Evolutionary conservation across 2,329 filamentous ascomycete species (phyloP), one percentile per base, ranked within the genome.

Genomic region (Stachybotrys elegans): DNA sequence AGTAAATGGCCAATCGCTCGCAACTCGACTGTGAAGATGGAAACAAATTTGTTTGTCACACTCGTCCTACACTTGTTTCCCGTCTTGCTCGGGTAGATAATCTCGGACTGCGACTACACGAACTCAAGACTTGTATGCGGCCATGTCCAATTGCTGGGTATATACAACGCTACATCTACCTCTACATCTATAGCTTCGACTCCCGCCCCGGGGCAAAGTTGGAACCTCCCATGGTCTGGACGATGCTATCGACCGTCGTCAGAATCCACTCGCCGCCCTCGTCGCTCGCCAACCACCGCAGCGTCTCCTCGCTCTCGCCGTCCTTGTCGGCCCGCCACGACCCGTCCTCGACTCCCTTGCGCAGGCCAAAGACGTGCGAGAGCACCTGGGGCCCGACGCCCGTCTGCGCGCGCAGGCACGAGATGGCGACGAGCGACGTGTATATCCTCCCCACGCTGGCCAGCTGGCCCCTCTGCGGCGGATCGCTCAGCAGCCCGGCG

Each of bases 351-450:
- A 85, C 73, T 1, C 81, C 86, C 69, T 93, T 93, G 46, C 85
- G 67, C 64, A 94, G 59, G 0, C 88, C 88, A 67, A 90, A 92
- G 0, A 93, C 74, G 64, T 94, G 88, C 52, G 83, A 88, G 16
- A 86, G 67, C 12, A 94, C 86, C 70, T 93, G 88, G 1, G 88
- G 88, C 0, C 82, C 88, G 0, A 93, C 88, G 1, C 88, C 88
- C 9, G 84, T 86, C 71, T 93, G 88, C 36, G 88, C 78, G 4
- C 88, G 69, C 60, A 94, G 61, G 56, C 86, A 90, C 5, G 86
- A 74, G 22, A 94, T 75, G 0, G 85, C 88, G 5, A 90, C 73
- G 12, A 93, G 63, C 43, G 79, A 85, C 0, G 88, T 93, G 49
- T 89, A 66, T 1, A 87, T 76, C 1, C 88, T 67, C 0, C 88